Evolutionary conservation across 1,284 basidiomycete genomes (phyloP).

Genomic region (Hymenochaete sp.): DNA sequence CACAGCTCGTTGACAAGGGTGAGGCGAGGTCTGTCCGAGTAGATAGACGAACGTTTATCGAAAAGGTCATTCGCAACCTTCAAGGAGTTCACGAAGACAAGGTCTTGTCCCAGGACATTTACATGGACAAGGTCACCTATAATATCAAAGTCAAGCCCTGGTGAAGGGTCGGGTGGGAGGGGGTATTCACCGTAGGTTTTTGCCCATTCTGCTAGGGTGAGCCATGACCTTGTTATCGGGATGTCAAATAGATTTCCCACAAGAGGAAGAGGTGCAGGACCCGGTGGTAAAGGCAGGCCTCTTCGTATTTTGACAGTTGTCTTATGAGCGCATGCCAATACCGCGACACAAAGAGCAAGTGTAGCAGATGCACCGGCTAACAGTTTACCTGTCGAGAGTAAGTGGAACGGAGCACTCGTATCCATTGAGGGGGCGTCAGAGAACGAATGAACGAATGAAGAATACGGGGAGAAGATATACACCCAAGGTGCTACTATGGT

Average conservation of each 20-base stretch:
- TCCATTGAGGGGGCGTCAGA: no score
- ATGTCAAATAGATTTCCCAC: slow-evolving; percentile 17
- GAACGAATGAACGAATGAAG: no score
- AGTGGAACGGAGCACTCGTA: no score
- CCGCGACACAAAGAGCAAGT: no score
- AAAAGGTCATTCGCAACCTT: slow-evolving; percentile 21
- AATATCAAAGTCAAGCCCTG: no score
- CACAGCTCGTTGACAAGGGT: slow-evolving; percentile 11
- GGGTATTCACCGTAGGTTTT: slow-evolving; percentile 16
- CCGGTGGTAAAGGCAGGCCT: slow-evolving; percentile 15
- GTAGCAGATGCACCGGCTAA: no score
- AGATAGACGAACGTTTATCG: slow-evolving; percentile 21
- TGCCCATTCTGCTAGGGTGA: slow-evolving; percentile 10
- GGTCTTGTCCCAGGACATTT: slow-evolving; percentile 19
- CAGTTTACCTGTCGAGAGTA: no score
- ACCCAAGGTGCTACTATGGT: no score
- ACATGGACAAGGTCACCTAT: slow-evolving; percentile 22
- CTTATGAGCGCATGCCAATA: no score
- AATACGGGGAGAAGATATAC: no score
- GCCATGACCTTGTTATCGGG: slow-evolving; percentile 11
- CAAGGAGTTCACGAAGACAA: slow-evolving; percentile 21
- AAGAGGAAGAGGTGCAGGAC: slow-evolving; percentile 11
- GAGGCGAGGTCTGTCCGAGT: slow-evolving; percentile 21
- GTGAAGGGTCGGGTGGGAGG: no score
- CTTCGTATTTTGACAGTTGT: no score